phyloP scores from a whole-genome alignment of 768 basidiomycete genomes.

The Chalciporus chontae region DNA sequence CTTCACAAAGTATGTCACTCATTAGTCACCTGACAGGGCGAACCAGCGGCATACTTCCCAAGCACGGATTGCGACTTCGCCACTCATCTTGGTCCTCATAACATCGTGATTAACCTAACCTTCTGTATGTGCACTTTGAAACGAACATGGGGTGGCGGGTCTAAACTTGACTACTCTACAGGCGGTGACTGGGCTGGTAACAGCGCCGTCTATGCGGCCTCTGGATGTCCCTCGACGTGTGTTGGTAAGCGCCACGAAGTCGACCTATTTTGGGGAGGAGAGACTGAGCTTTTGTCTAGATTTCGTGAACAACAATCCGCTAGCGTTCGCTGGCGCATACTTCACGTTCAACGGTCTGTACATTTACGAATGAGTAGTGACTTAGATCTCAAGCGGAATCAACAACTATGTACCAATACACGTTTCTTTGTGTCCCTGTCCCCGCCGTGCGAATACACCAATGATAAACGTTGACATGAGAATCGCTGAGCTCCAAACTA shows the following conservation, averaged over 20 bases:
- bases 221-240: conserved; percentile 26
- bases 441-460: no score
- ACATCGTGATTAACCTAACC: conserved; percentile 35
- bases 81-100: conserved; percentile 48
- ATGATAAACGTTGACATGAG: no score
- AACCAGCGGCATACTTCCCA: conserved; percentile 59
- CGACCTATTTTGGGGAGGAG: neutral
- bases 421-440: no score
- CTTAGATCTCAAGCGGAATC: no score
- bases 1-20: neutral
- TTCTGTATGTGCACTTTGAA: conserved; percentile 10
- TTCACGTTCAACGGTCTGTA: conserved; percentile 5
- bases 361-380: neutral
- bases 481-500: no score
- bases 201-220: conserved; percentile 8
- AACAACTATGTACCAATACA: no score
- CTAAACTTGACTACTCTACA: neutral
- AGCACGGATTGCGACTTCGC: conserved; percentile 55
- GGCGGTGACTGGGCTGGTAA: conserved; percentile 26
- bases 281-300: conserved; percentile 32
- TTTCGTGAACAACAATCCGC: conserved; percentile 39
- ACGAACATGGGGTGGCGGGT: conserved; percentile 5
- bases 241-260: conserved; percentile 14
- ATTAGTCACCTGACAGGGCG: conserved; percentile 39
- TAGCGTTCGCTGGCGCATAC: conserved; percentile 8